Base-by-base conservation (phyloP, 2,329 filamentous ascomycete genomes). In the Hortaea werneckii region DNA sequence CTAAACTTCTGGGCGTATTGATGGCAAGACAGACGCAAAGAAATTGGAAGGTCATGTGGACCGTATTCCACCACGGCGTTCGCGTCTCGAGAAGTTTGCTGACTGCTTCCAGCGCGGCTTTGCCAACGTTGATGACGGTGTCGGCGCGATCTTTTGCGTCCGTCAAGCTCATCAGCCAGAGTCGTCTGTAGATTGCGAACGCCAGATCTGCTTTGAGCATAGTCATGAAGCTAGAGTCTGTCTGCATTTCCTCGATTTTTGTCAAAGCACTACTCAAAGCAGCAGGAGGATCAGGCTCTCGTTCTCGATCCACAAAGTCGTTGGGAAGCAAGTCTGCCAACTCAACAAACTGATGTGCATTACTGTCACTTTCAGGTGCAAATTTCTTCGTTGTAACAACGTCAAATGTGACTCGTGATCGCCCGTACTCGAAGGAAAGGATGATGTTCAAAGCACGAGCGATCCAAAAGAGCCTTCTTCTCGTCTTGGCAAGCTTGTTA, bases 361-460 rank as follows among this genome's bases (percentile, higher is more conserved):
- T 50, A 13, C 52, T 54, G 28, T 50, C 55, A 30, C 45, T 53
- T 28, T 63, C 60, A 1, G 59, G 41, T 2, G 58, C 58, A 11
- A 59, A 60, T 37, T 58, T 58, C 44, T 63, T 62, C 11, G 60
- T 63, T 2, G 60, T 69, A 4, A 71, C 67, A 6, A 72, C 69
- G 39, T 71, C 70, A 1, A 77, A 68, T 53, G 67, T 52, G 41
- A 78, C 72, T 9, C 73, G 65, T 0, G 75, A 75, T 0, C 74
- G 68, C 1, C 76, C 76, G 44, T 78, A 71, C 45, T 80, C 76
- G 48, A 77, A 79, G 0, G 76, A 79, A 26, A 74, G 70, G 69
- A 77, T 77, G 13, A 72, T 73, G 53, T 79, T 78, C 11, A 79
- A 65, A 34, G 78, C 76, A 11, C 75, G 72, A 0, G 76, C 71